Evolutionary conservation across 2,329 filamentous ascomycete species (phyloP), one percentile per base, ranked within the genome.

Genomic region (Thermochaetoides dissita): DNA sequence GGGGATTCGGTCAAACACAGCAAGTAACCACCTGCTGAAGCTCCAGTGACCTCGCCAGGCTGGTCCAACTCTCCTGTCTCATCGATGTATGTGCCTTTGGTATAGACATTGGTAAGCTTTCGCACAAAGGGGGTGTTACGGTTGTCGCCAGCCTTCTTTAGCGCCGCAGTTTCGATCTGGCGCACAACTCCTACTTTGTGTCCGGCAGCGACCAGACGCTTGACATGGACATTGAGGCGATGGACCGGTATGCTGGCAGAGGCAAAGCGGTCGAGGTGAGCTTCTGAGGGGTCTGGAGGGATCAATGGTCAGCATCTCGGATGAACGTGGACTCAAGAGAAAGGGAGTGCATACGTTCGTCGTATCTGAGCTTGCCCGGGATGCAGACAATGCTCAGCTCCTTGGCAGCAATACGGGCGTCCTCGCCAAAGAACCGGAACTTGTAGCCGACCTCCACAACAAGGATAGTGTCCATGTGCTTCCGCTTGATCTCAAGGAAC

Each of bases 371-470:
- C 57, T 95, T 96, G 32, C 91, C 91, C 0, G 91, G 89, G 53
- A 98, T 95, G 59, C 91, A 98, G 34, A 98, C 83, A 51, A 98
- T 95, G 46, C 86, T 84, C 38, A 98, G 69, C 58, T 89, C 86
- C 59, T 89, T 94, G 9, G 88, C 84, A 5, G 89, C 91, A 41
- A 78, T 75, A 41, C 87, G 76, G 7, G 91, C 91, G 65, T 98
- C 91, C 55, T 96, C 89, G 8, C 91, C 91, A 57, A 94, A 94
- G 65, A 98, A 94, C 31, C 84, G 80, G 63, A 94, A 98, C 59
- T 98, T 98, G 65, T 98, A 98, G 39, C 91, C 91, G 7, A 96
- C 91, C 59, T 98, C 89, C 40, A 96, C 79, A 9, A 96, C 83
- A 41, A 98, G 69, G 12, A 98, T 55, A 0, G 89, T 91, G 57